A percentile compares a stretch with the other conserved stretches of the same genome.
Evolutionary conservation across 495 filamentous ascomycete species (phyloP).

Genomic region (Lasiosphaeris hirsuta): DNA sequence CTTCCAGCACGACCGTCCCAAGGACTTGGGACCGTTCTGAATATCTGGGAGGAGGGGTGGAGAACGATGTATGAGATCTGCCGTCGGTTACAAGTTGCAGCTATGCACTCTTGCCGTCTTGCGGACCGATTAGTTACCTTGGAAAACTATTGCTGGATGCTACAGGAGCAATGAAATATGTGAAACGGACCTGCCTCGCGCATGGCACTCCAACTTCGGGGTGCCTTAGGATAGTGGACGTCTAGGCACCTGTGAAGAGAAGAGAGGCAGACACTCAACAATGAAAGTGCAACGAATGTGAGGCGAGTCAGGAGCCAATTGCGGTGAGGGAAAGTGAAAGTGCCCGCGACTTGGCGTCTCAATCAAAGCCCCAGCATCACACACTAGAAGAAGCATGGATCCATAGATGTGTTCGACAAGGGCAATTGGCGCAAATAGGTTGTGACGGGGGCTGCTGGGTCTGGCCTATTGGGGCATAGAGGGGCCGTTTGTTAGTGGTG

Average conservation of each 20-base stretch:
- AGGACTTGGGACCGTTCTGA: not conserved
- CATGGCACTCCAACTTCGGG: not conserved
- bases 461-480: no score
- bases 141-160: not conserved
- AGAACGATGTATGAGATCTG: not conserved
- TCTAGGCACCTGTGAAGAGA: not conserved
- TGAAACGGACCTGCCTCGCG: not conserved
- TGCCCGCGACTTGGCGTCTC: not conserved
- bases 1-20: not conserved
- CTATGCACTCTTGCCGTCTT: not conserved
- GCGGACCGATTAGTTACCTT: conserved; percentile 1
- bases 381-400: no score
- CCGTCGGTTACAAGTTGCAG: not conserved
- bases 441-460: no score
- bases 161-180: not conserved
- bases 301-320: not conserved
- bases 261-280: not conserved
- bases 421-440: no score
- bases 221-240: not conserved
- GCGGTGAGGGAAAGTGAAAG: not conserved
- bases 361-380: no score
- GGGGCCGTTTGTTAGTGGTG: no score
- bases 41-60: not conserved
- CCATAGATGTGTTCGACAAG: no score
- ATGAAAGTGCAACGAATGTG: not conserved